Percentiles rank a stretch among this genome's conserved stretches.
phyloP scores from a whole-genome alignment of 495 filamentous ascomycete genomes.

The Aspergillus ostianus region DNA sequence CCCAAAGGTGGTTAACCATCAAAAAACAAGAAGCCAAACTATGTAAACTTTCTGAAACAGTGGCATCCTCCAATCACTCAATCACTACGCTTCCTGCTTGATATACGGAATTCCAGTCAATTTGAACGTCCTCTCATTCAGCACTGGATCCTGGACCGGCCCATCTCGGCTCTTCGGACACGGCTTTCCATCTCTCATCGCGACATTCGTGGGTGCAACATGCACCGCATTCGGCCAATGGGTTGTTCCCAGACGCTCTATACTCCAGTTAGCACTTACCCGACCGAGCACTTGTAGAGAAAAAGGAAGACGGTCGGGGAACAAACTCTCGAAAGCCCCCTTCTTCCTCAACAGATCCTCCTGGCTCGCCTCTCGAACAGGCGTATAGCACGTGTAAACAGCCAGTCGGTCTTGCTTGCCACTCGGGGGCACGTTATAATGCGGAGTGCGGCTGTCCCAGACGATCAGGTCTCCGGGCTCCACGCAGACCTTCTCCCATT shows the following conservation, averaged over 20 bases:
- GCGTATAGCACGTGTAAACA: conserved; percentile 40
- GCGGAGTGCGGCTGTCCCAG: conserved; percentile 42
- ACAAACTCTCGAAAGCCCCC: conserved; percentile 32
- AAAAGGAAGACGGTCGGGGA: neutral
- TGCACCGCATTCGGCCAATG: conserved; percentile 40
- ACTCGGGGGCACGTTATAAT: conserved; percentile 37
- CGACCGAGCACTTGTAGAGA: too few relatives aligned
- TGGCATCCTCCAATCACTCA: too few relatives aligned
- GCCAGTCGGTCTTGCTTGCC: conserved; percentile 24
- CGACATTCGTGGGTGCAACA: conserved; percentile 30
- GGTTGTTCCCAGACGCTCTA: conserved; percentile 30
- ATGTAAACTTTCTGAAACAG: too few relatives aligned
- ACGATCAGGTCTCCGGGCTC: conserved; percentile 44
- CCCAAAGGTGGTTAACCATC: too few relatives aligned
- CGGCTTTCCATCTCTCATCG: conserved; percentile 27
- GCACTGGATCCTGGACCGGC: conserved; percentile 26
- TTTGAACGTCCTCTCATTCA: conserved; percentile 32
- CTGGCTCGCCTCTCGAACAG: conserved; percentile 32
- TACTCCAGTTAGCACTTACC: neutral
- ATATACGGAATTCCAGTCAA: conserved; percentile 39
- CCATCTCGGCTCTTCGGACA: conserved; percentile 26
- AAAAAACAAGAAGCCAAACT: too few relatives aligned
- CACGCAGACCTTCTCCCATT: conserved; percentile 39
- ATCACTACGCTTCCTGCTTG: neutral
- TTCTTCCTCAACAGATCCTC: conserved; percentile 37